A percentile compares a stretch with the other conserved stretches of the same genome.
phyloP scores from a whole-genome alignment of 768 basidiomycete species.

The Amanita rimosa region DNA sequence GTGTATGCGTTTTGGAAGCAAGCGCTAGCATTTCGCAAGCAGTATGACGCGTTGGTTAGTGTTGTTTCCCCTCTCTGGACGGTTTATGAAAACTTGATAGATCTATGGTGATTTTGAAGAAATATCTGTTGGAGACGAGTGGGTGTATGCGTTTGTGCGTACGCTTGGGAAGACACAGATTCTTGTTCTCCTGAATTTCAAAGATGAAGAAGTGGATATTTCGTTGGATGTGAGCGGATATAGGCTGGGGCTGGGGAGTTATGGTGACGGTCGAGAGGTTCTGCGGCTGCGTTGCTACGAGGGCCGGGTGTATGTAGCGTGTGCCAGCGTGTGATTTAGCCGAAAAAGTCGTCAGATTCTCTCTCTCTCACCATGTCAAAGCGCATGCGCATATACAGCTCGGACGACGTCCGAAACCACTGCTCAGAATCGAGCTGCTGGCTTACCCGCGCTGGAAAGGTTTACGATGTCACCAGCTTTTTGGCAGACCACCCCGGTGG shows the following conservation, averaged over 20 bases:
- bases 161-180: constrained; percentile 22
- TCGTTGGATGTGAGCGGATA: constrained; percentile 9
- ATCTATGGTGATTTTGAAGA: constrained; percentile 52
- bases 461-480: constrained; percentile 86
- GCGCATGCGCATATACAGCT: constrained; percentile 62
- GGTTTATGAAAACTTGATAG: constrained; percentile 16
- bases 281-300: not conserved
- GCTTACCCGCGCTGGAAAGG: constrained; percentile 69
- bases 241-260: constrained; percentile 20
- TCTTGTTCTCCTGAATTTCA: constrained; percentile 40
- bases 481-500: constrained; percentile 88
- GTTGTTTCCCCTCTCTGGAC: not conserved
- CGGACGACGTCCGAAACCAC: constrained; percentile 65
- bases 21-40: constrained; percentile 41
- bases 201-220: constrained; percentile 15
- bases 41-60: constrained; percentile 41
- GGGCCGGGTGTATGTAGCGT: not conserved
- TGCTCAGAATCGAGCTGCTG: constrained; percentile 57
- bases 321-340: not conserved
- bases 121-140: constrained; percentile 30
- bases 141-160: constrained; percentile 46
- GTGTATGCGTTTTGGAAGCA: constrained; percentile 52
- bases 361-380: constrained; percentile 38
- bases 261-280: not conserved
- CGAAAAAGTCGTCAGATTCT: constrained; percentile 1